Base-by-base conservation (phyloP, 2,329 filamentous ascomycete species). In the Epichloe sylvatica region DNA sequence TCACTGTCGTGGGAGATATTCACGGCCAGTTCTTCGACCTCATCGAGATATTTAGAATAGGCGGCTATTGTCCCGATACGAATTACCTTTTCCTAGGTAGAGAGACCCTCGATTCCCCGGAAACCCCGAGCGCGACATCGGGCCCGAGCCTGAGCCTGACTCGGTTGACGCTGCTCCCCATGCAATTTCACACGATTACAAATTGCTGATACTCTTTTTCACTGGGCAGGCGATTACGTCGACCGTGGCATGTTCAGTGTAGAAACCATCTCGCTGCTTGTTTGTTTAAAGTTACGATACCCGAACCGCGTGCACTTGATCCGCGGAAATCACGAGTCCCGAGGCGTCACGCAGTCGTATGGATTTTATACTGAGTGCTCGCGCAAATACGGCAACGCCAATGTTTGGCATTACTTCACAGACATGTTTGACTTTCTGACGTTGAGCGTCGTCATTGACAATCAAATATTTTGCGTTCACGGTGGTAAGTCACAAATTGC, bases 391-490 rank as follows among this genome's bases (percentile, higher is more conserved):
- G 92, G 92, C 64, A 97, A 95, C 63, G 89, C 92, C 55, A 96
- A 92, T 60, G 92, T 98, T 21, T 98, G 92, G 92, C 92, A 98
- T 68, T 92, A 97, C 67, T 98, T 98, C 65, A 98, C 92, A 56
- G 92, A 98, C 70, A 97, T 98, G 90, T 98, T 98, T 69, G 92
- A 98, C 70, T 98, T 94, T 67, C 75, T 98, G 55, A 97, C 91
- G 7, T 74, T 98, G 51, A 94, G 87, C 60, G 94, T 97, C 53
- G 91, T 98, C 55, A 98, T 98, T 64, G 94, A 97, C 66, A 86
- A 98, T 67, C 87, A 97, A 67, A 98, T 98, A 57, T 98, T 98
- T 67, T 98, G 92, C 67, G 92, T 98, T 6, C 92, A 98, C 66
- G 92, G 92, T 64, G 89, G 83, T 73, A 67, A 67, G 63, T 67